Base-by-base conservation (phyloP, 2,329 filamentous ascomycete species). In the Aureobasidium vineae region DNA sequence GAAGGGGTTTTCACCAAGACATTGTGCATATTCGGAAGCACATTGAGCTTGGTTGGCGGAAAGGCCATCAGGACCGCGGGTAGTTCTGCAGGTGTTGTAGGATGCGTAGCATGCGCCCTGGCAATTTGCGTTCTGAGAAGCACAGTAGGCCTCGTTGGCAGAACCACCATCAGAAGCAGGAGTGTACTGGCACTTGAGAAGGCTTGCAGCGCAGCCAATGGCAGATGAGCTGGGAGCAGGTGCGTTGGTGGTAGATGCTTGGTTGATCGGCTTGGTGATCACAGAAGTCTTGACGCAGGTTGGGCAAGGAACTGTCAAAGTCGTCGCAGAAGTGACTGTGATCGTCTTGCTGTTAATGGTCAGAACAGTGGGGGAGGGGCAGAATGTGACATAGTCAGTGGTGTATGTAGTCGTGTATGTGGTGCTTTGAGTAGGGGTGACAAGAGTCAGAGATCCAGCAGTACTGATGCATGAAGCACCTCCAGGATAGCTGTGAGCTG, bases 341-440 rank as follows among this genome's bases (percentile, higher is more conserved):
- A 65, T 65, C 4, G 63, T 66, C 26, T 60, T 23, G 26, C 31
- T 49, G 47, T 66, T 41, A n/a, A 65, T 52, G 21, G 57, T 66
- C 36, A 68, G 63, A 5, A 26, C 31, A 2, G 60, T 73, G 69
- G 41, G 54, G 19, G 64, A 71, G 3, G 71, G 23, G 69, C 71
- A 45, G 59, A 72, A 71, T 52, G 71, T 72, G 23, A 61, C 69
- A 56, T 70, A 72, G 47, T 23, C 36, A 1, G 68, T 64, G 2
- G 61, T 45, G 61, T 43, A 53, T 2, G 19, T 23, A 7, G 61
- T 43, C 5, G 61, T 50, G 10, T 23, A 40, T 3, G 36, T 43
- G 15, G 36, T 56, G 6, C 36, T 38, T 7, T 28, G 26, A 38
- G 43, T 26, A 11, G 68, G 67, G 10, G 70, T 68, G 38, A 71